These are phyloP conservation scores for Symbiotaphrina buchneri DNA, from an alignment of 495 filamentous ascomycete species.

Conservation along the genomic window DNA sequence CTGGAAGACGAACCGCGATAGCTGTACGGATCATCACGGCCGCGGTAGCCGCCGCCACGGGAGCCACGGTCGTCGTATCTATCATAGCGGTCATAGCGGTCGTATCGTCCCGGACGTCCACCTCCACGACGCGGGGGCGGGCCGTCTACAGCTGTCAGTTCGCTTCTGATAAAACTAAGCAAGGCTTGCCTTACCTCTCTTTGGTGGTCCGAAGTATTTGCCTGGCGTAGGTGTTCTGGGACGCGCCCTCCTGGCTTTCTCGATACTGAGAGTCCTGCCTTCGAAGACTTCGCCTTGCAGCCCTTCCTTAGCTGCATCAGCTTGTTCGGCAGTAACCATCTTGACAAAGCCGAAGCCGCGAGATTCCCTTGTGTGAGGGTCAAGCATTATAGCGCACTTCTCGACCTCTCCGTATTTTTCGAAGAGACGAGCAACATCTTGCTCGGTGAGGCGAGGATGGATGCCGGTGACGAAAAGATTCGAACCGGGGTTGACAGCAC, in stretches of 20 bases:
- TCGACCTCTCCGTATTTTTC: constrained; percentile 97
- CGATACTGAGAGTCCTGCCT: constrained; percentile 89
- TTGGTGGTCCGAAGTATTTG: constrained; percentile 97
- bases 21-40: constrained; percentile 28
- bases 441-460: constrained; percentile 77
- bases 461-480: constrained; percentile 99
- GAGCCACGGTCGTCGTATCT: constrained; percentile 24
- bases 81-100: constrained; percentile 16
- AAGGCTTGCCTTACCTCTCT: constrained; percentile 55
- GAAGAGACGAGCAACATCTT: constrained; percentile 82
- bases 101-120: constrained; percentile 27
- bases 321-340: constrained; percentile 83
- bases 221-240: constrained; percentile 93
- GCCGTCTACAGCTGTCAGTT: not conserved
- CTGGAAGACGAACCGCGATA: constrained; percentile 10
- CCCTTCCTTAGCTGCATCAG: constrained; percentile 90
- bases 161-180: not conserved
- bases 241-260: constrained; percentile 89
- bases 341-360: constrained; percentile 99
- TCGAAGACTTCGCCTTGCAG: constrained; percentile 90
- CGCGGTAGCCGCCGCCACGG: constrained; percentile 24
- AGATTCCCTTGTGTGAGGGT: constrained; percentile 93
- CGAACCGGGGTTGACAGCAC: constrained; percentile 72
- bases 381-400: constrained; percentile 98
- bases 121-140: not conserved